Evolutionary conservation across 495 filamentous ascomycete genomes (phyloP).

Genomic region (Neurospora hispaniola): DNA sequence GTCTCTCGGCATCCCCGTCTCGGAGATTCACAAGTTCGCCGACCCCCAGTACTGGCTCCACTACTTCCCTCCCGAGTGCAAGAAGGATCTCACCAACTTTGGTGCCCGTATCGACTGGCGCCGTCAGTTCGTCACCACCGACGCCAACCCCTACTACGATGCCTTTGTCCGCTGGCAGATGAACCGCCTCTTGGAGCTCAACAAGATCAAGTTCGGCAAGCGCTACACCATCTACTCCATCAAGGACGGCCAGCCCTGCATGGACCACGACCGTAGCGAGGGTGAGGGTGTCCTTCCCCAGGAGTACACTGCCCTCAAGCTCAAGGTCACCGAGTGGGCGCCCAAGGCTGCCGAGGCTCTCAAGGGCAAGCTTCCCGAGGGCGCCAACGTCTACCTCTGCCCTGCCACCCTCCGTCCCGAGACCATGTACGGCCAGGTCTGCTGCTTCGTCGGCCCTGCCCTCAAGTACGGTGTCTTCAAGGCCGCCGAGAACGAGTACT

Average conservation of each 20-base stretch:
- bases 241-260: slow-evolving; percentile 94
- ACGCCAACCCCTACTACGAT: slow-evolving; percentile 96
- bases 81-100: slow-evolving; percentile 70
- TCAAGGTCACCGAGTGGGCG: slow-evolving; percentile 81
- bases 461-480: slow-evolving; percentile 76
- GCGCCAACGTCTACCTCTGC: slow-evolving; percentile 76
- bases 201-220: slow-evolving; percentile 91
- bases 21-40: slow-evolving; percentile 87
- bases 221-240: slow-evolving; percentile 92
- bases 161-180: slow-evolving; percentile 97
- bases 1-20: slow-evolving; percentile 66
- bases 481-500: slow-evolving; percentile 73
- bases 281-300: slow-evolving; percentile 87
- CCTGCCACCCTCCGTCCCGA: slow-evolving; percentile 89
- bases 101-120: slow-evolving; percentile 89
- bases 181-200: slow-evolving; percentile 77
- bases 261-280: slow-evolving; percentile 90
- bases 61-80: slow-evolving; percentile 75
- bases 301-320: slow-evolving; percentile 86
- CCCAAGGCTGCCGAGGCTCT: slow-evolving; percentile 56
- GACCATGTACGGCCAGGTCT: slow-evolving; percentile 97
- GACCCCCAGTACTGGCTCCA: slow-evolving; percentile 65
- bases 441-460: slow-evolving; percentile 81
- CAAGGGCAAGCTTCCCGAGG: slow-evolving; percentile 66
- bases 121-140: slow-evolving; percentile 83